A percentile compares a stretch with the other conserved stretches of the same genome.
These are phyloP conservation scores for Wickerhamomyces silvicola DNA, from an alignment of 805 yeast genomes.

Conservation along the genomic window DNA sequence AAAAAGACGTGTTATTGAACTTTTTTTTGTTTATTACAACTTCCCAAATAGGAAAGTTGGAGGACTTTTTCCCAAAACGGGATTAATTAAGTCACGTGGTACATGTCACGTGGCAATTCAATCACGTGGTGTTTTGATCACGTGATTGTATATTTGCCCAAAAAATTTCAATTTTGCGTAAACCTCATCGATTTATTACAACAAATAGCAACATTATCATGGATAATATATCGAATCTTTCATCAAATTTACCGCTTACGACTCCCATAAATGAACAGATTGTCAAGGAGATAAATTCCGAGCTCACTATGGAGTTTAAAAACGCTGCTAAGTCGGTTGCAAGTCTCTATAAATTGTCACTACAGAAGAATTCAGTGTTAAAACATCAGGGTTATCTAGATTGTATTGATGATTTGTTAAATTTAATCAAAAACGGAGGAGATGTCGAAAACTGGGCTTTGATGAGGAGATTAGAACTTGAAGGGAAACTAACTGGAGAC, in stretches of 20 bases:
- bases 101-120: too few species aligned
- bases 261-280: constrained; percentile 41
- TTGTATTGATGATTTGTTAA: constrained; percentile 51
- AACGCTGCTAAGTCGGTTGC: constrained; percentile 70
- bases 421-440: constrained; percentile 28
- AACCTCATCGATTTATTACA: too few species aligned
- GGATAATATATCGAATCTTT: constrained; percentile 53
- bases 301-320: constrained; percentile 58
- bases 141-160: not conserved
- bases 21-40: constrained; percentile 1
- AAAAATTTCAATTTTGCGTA: not conserved
- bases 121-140: too few species aligned
- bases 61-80: constrained; percentile 1
- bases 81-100: too few species aligned
- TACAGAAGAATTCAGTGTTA: constrained; percentile 38
- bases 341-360: constrained; percentile 52
- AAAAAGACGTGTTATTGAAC: not conserved
- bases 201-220: constrained; percentile 27
- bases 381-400: constrained; percentile 54
- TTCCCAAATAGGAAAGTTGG: constrained; percentile 2
- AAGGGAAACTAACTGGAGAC: constrained; percentile 6
- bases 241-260: constrained; percentile 48
- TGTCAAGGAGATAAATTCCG: constrained; percentile 41
- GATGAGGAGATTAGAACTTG: constrained; percentile 39
- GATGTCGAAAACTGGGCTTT: constrained; percentile 51